Conservation (phyloP, 805 yeast species). For the Sugiyamaella boreocaroliniensis region DNA sequence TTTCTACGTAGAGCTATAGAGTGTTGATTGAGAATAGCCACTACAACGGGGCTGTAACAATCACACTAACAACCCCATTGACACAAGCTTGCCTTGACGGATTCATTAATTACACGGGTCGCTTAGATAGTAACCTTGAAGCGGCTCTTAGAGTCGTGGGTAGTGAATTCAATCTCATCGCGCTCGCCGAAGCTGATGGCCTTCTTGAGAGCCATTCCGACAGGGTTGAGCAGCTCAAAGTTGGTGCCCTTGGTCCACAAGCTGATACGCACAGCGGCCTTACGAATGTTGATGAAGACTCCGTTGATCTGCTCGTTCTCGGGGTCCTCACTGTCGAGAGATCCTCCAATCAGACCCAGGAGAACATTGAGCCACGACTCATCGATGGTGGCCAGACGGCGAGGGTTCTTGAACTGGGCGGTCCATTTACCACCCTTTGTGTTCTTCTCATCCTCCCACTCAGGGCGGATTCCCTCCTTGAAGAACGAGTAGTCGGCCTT, state of each 20-base stretch:
- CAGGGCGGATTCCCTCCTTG: constrained; percentile 91
- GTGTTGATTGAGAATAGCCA: too few species aligned
- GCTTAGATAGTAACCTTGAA: constrained; percentile 16
- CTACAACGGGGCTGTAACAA: too few species aligned
- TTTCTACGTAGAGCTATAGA: too few species aligned
- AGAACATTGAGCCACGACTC: constrained; percentile 74
- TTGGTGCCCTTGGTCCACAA: constrained; percentile 87
- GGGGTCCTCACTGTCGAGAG: constrained; percentile 79
- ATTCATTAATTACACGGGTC: not conserved
- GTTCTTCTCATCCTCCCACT: constrained; percentile 94
- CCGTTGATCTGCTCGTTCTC: constrained; percentile 86
- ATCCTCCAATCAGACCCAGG: constrained; percentile 89
- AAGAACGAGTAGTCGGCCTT: constrained; percentile 93
- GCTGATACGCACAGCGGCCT: constrained; percentile 73
- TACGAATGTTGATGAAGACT: constrained; percentile 83
- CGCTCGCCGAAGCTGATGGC: constrained; percentile 68
- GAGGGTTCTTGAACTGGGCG: constrained; percentile 37
- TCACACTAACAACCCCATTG: too few species aligned
- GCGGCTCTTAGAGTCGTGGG: constrained; percentile 42
- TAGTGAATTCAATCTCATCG: constrained; percentile 72
- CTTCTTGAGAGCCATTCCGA: constrained; percentile 83
- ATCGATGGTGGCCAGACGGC: constrained; percentile 48
- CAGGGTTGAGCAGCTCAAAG: constrained; percentile 52
- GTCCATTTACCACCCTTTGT: constrained; percentile 93
- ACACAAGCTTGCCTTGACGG: too few species aligned